phyloP scores from a whole-genome alignment of 2,329 filamentous ascomycete genomes.

The Exophiala xenobiotica region DNA sequence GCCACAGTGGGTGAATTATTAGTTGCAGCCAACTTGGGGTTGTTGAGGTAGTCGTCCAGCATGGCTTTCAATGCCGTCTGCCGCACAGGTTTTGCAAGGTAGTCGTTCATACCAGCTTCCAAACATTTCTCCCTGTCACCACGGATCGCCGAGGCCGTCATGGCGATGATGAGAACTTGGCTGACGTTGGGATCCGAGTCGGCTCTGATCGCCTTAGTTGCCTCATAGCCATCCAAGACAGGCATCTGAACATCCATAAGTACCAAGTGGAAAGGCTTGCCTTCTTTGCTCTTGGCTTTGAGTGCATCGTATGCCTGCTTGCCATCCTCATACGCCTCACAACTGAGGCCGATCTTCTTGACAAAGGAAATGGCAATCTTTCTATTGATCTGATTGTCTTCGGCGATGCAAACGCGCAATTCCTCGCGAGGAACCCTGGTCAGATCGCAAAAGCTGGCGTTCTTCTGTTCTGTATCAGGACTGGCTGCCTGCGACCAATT shows the following conservation, averaged over 20 bases:
- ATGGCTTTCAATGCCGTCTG: slow-evolving; percentile 83
- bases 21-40: slow-evolving; percentile 14
- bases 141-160: slow-evolving; percentile 94
- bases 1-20: slow-evolving; percentile 2
- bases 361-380: slow-evolving; percentile 47
- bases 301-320: slow-evolving; percentile 47
- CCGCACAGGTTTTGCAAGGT: slow-evolving; percentile 91
- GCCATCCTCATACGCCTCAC: slow-evolving; percentile 88
- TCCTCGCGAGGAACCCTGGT: slow-evolving; percentile 72
- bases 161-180: slow-evolving; percentile 88
- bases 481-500: slow-evolving; percentile 53
- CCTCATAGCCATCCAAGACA: slow-evolving; percentile 51
- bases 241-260: slow-evolving; percentile 53
- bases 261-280: slow-evolving; percentile 45
- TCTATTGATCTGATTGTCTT: slow-evolving; percentile 62
- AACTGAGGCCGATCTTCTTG: slow-evolving; percentile 70
- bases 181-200: slow-evolving; percentile 75
- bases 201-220: slow-evolving; percentile 47
- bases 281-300: slow-evolving; percentile 32
- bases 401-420: slow-evolving; percentile 85
- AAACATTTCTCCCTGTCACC: slow-evolving; percentile 93
- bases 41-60: slow-evolving; percentile 64
- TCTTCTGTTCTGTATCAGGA: slow-evolving; percentile 43
- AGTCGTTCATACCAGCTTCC: slow-evolving; percentile 97
- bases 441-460: slow-evolving; percentile 61